A percentile compares a stretch with the other conserved stretches of the same genome.
These are phyloP conservation scores for Fagopyrum esculentum DNA, from an alignment of 148 eudicot genomes.

Conservation along the genomic window DNA sequence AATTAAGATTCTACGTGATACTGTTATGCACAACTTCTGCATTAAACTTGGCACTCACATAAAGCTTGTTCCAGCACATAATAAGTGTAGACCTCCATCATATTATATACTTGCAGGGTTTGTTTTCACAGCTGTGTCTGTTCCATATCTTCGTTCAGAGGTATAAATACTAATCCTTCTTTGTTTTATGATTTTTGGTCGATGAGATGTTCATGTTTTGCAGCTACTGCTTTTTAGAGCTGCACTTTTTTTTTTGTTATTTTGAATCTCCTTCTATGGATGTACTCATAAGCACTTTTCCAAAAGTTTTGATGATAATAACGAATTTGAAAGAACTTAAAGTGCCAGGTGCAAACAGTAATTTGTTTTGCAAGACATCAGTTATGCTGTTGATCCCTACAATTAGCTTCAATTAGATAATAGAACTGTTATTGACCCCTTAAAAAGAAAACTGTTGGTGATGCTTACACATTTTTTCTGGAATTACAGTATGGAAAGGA, in stretches of 20 bases:
- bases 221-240: no score
- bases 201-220: no score
- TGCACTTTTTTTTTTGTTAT: no score
- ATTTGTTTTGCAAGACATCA: background rate
- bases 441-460: background rate
- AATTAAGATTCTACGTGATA: conserved; percentile 38
- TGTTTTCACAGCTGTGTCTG: conserved; percentile 37
- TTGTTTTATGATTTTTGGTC: background rate
- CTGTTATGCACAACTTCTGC: conserved; percentile 26
- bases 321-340: no score
- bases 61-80: conserved; percentile 39
- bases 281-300: no score
- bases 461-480: background rate
- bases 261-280: no score
- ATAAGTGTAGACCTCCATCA: conserved; percentile 37
- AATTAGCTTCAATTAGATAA: background rate
- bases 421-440: background rate
- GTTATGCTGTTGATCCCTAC: background rate
- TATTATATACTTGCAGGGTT: conserved; percentile 46
- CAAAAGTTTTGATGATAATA: background rate
- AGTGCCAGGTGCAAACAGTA: background rate
- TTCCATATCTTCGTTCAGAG: conserved; percentile 49
- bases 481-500: conserved; percentile 25
- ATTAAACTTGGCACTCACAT: conserved; percentile 39
- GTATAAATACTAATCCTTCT: conserved; percentile 11